phyloP scores from a whole-genome alignment of 2,329 filamentous ascomycete species.

The Amylocarpus encephaloides region DNA sequence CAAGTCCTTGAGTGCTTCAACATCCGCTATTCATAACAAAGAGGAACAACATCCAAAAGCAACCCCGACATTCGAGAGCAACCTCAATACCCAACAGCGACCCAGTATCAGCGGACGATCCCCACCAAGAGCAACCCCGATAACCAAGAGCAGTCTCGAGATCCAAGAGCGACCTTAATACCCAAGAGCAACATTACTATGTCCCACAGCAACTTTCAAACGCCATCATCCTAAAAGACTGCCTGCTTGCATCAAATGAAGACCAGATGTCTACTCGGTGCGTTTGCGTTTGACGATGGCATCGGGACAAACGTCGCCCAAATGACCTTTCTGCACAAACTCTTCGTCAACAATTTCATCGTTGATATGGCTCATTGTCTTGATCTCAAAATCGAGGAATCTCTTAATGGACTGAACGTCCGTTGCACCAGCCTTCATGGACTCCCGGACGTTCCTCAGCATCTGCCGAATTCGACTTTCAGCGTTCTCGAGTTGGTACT shows the following conservation, averaged over 20 bases:
- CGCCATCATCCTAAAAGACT: background rate
- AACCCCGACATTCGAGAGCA: background rate
- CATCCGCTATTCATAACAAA: background rate
- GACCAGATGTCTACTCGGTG: background rate
- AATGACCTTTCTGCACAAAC: slow-evolving; percentile 24
- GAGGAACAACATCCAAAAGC: background rate
- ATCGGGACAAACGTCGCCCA: slow-evolving; percentile 25
- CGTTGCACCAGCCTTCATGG: slow-evolving; percentile 31
- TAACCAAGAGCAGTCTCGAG: background rate
- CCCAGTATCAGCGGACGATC: background rate
- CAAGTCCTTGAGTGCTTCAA: background rate
- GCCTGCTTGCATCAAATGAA: background rate
- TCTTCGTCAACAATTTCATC: slow-evolving; percentile 31
- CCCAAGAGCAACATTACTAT: background rate
- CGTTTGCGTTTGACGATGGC: slow-evolving; percentile 18
- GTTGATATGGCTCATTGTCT: slow-evolving; percentile 26
- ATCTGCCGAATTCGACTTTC: slow-evolving; percentile 32
- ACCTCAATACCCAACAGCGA: background rate
- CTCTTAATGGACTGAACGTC: slow-evolving; percentile 32
- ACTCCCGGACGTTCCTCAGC: slow-evolving; percentile 31
- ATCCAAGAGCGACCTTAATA: background rate
- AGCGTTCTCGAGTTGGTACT: slow-evolving; percentile 36
- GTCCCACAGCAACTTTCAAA: background rate
- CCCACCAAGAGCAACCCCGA: background rate
- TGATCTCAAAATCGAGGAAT: slow-evolving; percentile 34